phyloP scores from a whole-genome alignment of 1,284 basidiomycete genomes.

The Exobasidium rhododendri region DNA sequence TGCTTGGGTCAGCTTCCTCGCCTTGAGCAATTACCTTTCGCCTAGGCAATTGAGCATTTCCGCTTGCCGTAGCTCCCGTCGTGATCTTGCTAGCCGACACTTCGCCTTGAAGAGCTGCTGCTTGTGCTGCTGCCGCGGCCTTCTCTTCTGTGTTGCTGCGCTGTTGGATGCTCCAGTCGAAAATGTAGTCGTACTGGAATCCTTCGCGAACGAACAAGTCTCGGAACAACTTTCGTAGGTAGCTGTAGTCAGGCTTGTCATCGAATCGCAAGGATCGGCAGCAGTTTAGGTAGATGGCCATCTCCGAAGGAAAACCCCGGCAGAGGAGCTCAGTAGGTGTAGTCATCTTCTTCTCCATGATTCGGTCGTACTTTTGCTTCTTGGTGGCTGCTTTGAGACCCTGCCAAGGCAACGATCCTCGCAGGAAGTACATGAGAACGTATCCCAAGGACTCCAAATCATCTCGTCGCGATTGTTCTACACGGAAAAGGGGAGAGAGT shows the following conservation, averaged over 20 bases:
- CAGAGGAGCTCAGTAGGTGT: conserved; percentile 55
- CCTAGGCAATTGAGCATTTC: conserved; percentile 43
- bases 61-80: conserved; percentile 13
- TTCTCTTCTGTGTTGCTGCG: conserved; percentile 41
- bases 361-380: conserved; percentile 56
- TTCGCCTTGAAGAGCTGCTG: conserved; percentile 15
- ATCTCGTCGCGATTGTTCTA: conserved; percentile 54
- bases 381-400: conserved; percentile 55
- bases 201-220: conserved; percentile 56
- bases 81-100: conserved; percentile 17
- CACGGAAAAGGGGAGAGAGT: background rate
- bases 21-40: conserved; percentile 46
- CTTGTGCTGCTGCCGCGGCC: conserved; percentile 15
- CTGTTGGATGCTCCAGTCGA: conserved; percentile 55
- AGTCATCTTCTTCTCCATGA: conserved; percentile 57
- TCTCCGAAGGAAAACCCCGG: conserved; percentile 55
- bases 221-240: conserved; percentile 55
- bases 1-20: conserved; percentile 13
- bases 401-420: conserved; percentile 54
- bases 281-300: conserved; percentile 56
- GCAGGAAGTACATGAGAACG: conserved; percentile 55
- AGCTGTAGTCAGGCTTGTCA: conserved; percentile 56
- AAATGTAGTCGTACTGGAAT: conserved; percentile 56
- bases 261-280: conserved; percentile 56
- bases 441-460: conserved; percentile 54